Evolutionary conservation across 169 alveolate species (phyloP).

Genomic region (Babesia caballi): DNA sequence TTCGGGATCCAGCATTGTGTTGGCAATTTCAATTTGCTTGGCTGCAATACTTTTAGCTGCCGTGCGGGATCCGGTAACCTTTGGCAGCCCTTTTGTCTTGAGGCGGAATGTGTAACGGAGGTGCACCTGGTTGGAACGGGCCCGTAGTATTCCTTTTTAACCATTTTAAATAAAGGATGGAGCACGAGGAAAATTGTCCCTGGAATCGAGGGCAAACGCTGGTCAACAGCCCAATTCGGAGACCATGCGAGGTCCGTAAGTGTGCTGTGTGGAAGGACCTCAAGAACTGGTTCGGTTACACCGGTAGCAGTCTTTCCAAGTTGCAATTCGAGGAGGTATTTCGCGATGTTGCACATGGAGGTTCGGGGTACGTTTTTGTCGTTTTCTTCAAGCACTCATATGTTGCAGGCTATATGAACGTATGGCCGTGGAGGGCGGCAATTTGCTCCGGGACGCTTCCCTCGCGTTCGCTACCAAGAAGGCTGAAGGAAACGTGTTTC

Average conservation of each 20-base stretch:
- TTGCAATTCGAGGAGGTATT: slow-evolving; percentile 50
- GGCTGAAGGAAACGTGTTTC: slow-evolving; percentile 29
- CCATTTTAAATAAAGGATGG: slow-evolving; percentile 31
- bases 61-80: slow-evolving; percentile 5
- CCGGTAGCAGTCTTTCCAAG: slow-evolving; percentile 43
- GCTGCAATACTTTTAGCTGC: neutral
- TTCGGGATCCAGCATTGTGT: neutral
- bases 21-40: neutral
- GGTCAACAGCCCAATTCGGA: slow-evolving; percentile 38
- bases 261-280: slow-evolving; percentile 69
- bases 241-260: slow-evolving; percentile 55
- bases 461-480: slow-evolving; percentile 36
- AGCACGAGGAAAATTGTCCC: slow-evolving; percentile 68
- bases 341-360: slow-evolving; percentile 67
- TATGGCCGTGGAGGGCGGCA: slow-evolving; percentile 68
- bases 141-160: neutral
- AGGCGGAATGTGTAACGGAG: slow-evolving; percentile 21
- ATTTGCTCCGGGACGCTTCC: slow-evolving; percentile 40
- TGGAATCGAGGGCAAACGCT: slow-evolving; percentile 41
- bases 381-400: neutral
- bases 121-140: slow-evolving; percentile 14
- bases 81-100: neutral
- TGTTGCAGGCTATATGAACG: slow-evolving; percentile 54
- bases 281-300: slow-evolving; percentile 62
- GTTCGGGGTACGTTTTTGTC: slow-evolving; percentile 51